Evolutionary conservation across 257 asterid genomes (phyloP).

Genomic region (Solanum arcanum): DNA sequence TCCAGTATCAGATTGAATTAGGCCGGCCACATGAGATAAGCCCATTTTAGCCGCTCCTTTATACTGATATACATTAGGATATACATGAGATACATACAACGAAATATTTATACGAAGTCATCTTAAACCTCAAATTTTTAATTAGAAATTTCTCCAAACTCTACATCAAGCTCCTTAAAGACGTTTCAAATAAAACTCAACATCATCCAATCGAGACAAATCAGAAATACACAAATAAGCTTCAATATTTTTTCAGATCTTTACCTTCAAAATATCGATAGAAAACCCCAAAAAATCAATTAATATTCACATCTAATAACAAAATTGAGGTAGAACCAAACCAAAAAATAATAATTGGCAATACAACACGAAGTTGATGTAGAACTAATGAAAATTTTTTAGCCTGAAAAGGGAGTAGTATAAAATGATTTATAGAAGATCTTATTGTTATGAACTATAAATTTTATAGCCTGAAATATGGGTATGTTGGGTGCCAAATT

Average conservation of each 20-base stretch:
- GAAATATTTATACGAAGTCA: neutral
- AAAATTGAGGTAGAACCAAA: too few relatives aligned
- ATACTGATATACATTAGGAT: too few relatives aligned
- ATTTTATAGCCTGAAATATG: too few relatives aligned
- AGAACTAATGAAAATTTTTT: neutral
- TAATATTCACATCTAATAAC: too few relatives aligned
- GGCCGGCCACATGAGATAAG: accelerated
- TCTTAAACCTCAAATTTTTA: neutral
- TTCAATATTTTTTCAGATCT: neutral
- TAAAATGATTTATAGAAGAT: neutral
- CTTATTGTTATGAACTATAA: too few relatives aligned
- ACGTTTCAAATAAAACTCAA: neutral
- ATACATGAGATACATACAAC: neutral
- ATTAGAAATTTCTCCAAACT: neutral
- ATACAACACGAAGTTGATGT: neutral
- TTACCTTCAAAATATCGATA: neutral
- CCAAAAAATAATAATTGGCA: too few relatives aligned
- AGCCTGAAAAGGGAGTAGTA: neutral
- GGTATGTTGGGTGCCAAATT: too few relatives aligned
- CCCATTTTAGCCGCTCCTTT: neutral
- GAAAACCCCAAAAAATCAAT: neutral
- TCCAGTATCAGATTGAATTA: too few relatives aligned
- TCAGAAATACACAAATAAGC: neutral
- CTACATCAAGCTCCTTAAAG: neutral
- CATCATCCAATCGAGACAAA: neutral